Evolutionary conservation across 129 eudicot species (phyloP).

Genomic region (Flaveria trinervia): DNA sequence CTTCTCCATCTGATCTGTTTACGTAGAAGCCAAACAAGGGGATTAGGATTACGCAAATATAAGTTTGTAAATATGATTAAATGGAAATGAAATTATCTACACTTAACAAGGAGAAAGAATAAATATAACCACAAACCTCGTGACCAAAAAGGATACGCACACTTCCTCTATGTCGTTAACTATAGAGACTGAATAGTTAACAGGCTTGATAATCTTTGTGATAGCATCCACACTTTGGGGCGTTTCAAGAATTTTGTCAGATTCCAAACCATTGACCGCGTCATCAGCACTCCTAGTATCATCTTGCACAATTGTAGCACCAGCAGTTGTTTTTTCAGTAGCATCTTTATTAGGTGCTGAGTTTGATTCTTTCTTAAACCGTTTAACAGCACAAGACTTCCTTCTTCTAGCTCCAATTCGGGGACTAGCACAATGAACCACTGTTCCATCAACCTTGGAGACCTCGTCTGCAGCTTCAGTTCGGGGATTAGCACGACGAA

Average conservation of each 20-base stretch:
- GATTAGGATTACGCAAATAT: not conserved
- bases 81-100: not conserved
- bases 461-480: slow-evolving; percentile 30
- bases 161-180: slow-evolving; percentile 52
- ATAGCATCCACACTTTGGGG: slow-evolving; percentile 38
- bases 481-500: not conserved
- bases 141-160: slow-evolving; percentile 63
- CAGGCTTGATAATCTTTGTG: slow-evolving; percentile 63
- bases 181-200: slow-evolving; percentile 56
- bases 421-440: slow-evolving; percentile 12
- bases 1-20: slow-evolving; percentile 80
- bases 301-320: slow-evolving; percentile 29
- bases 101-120: not conserved
- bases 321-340: slow-evolving; percentile 16
- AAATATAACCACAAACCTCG: slow-evolving; percentile 56
- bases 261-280: slow-evolving; percentile 25
- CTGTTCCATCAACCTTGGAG: slow-evolving; percentile 33
- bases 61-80: slow-evolving; percentile 1
- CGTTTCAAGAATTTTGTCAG: slow-evolving; percentile 22
- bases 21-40: slow-evolving; percentile 17
- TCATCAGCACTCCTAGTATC: slow-evolving; percentile 26
- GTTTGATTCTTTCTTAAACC: slow-evolving; percentile 58
- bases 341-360: slow-evolving; percentile 27
- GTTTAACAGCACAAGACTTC: slow-evolving; percentile 77
- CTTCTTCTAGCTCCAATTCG: slow-evolving; percentile 61